These are phyloP conservation scores for Stachybotrys echinatus DNA, from an alignment of 2,329 filamentous ascomycete species.

Conservation along the genomic window DNA sequence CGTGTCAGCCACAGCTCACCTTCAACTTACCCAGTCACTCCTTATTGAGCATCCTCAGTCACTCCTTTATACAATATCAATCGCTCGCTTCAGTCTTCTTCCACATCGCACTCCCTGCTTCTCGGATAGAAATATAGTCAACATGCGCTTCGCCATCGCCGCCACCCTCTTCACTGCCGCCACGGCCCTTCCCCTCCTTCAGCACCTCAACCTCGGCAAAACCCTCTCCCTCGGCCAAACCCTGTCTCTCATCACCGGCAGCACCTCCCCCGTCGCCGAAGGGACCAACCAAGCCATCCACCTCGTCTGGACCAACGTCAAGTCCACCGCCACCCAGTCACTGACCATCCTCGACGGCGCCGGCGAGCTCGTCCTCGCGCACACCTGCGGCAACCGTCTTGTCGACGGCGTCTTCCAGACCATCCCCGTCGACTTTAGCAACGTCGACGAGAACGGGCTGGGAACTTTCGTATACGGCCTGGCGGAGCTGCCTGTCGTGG, in stretches of 20 bases:
- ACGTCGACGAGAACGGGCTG: conserved; percentile 2
- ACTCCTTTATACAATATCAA: neutral
- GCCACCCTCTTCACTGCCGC: neutral
- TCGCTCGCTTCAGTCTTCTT: too few relatives aligned
- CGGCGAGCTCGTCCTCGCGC: conserved; percentile 4
- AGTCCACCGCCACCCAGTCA: conserved; percentile 1
- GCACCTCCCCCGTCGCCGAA: neutral
- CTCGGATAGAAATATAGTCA: neutral
- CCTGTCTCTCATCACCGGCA: neutral
- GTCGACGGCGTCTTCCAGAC: conserved; percentile 2
- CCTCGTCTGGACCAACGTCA: conserved; percentile 4
- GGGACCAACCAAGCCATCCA: neutral
- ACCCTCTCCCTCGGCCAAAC: neutral
- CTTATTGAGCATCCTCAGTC: neutral
- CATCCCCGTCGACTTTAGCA: conserved; percentile 4
- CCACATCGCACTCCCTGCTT: neutral
- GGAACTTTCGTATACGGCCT: conserved; percentile 2
- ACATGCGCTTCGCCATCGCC: conserved; percentile 4
- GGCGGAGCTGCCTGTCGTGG: neutral
- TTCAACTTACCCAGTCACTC: neutral
- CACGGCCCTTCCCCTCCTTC: conserved; percentile 1
- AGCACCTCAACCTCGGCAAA: too few relatives aligned
- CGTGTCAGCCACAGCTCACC: too few relatives aligned
- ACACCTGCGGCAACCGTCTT: conserved; percentile 4
- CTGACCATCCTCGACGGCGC: conserved; percentile 3